Percentiles rank a stretch among this genome's conserved stretches.
These are phyloP conservation scores for Mortierella sp. DNA, from an alignment of 371 early-diverging fungal genomes.

Conservation along the genomic window DNA sequence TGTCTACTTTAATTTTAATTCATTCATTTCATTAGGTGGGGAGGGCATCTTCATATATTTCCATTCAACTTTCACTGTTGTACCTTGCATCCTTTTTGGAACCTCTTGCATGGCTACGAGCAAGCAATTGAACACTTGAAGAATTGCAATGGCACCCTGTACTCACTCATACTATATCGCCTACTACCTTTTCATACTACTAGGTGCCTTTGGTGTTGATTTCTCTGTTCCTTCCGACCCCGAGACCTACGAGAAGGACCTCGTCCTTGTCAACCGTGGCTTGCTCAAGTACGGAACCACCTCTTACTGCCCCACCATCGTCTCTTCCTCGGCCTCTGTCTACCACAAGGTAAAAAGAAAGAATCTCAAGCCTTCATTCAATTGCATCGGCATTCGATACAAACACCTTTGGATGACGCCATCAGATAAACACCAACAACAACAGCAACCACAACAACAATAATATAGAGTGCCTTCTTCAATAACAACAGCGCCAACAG, in stretches of 20 bases:
- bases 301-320: constrained; percentile 88
- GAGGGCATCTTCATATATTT: not conserved
- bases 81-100: not conserved
- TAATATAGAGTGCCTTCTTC: not conserved
- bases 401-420: not conserved
- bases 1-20: not conserved
- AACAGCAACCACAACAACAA: not conserved
- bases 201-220: constrained; percentile 87
- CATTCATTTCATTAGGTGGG: not conserved
- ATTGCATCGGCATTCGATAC: not conserved
- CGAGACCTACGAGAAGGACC: constrained; percentile 62
- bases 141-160: not conserved
- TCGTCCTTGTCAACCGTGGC: constrained; percentile 81
- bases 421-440: not conserved
- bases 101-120: not conserved
- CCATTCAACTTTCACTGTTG: not conserved
- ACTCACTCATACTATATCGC: not conserved
- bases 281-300: constrained; percentile 86
- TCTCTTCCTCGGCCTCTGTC: constrained; percentile 81
- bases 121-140: constrained; percentile 1
- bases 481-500: too few species aligned
- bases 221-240: constrained; percentile 78
- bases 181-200: not conserved
- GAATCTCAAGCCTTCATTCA: not conserved
- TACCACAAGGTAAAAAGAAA: constrained; percentile 75